Evolutionary conservation across 2,329 filamentous ascomycete genomes (phyloP).

Genomic region (Knufia petricola): DNA sequence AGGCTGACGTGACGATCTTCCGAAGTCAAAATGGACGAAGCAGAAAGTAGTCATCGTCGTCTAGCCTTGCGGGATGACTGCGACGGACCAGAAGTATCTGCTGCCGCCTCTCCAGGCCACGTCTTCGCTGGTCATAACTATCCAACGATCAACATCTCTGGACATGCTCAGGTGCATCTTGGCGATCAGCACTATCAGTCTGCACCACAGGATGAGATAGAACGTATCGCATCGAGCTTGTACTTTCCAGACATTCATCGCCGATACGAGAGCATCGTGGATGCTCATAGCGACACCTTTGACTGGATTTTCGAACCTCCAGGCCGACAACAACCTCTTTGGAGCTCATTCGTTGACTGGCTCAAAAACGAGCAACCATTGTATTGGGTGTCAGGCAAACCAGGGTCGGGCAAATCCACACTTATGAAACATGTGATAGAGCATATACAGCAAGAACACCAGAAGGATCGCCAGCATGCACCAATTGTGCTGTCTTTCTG

Average conservation of each 20-base stretch:
- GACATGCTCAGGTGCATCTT: background rate
- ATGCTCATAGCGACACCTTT: background rate
- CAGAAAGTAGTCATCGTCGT: background rate
- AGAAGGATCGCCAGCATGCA: background rate
- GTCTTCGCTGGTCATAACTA: background rate
- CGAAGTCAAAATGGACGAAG: background rate
- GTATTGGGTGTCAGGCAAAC: slow-evolving; percentile 26
- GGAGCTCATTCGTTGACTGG: slow-evolving; percentile 1
- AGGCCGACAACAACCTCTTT: background rate
- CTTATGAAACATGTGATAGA: slow-evolving; percentile 26
- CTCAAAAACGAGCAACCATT: background rate
- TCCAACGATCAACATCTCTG: background rate
- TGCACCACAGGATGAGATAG: background rate
- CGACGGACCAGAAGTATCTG: background rate
- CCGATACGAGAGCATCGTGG: slow-evolving; percentile 7
- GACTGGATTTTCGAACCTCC: slow-evolving; percentile 5
- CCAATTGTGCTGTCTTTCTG: background rate
- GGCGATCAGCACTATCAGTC: background rate
- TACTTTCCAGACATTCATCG: slow-evolving; percentile 2
- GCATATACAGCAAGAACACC: background rate
- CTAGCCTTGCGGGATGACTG: background rate
- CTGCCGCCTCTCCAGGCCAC: background rate
- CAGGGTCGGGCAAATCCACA: slow-evolving; percentile 36
- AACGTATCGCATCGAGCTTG: background rate
- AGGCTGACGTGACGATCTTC: too few species aligned